phyloP scores from a whole-genome alignment of 257 asterid species.

The Apocynum venetum region DNA sequence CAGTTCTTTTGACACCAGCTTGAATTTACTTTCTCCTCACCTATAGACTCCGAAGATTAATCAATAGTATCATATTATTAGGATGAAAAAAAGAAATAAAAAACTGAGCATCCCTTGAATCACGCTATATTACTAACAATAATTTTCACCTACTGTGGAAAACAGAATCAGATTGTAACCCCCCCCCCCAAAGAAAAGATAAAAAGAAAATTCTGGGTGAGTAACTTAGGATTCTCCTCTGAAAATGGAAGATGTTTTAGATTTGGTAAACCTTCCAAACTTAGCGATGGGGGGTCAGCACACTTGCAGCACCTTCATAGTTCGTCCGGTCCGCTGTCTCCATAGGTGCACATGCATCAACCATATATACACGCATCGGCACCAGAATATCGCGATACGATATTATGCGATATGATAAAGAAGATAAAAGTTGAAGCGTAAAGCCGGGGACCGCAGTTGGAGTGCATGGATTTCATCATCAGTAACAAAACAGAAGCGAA shows the following conservation, averaged over 20 bases:
- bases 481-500: background rate
- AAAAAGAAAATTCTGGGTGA: too few relatives aligned
- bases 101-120: background rate
- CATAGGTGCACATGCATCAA: background rate
- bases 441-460: background rate
- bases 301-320: background rate
- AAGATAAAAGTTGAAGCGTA: background rate
- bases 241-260: background rate
- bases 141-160: background rate
- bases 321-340: background rate
- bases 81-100: background rate
- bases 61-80: too few relatives aligned
- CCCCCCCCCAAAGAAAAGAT: too few relatives aligned
- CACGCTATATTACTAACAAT: background rate
- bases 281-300: background rate
- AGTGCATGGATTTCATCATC: slow-evolving; percentile 13
- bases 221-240: slow-evolving; percentile 9
- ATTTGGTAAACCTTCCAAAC: slow-evolving; percentile 5
- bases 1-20: too few relatives aligned
- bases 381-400: background rate
- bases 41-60: too few relatives aligned
- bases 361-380: background rate
- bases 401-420: background rate
- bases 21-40: too few relatives aligned
- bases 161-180: background rate